Evolutionary conservation across 352 stramenopile species (phyloP).

Genomic region (Globisporangium heterothallicum): DNA sequence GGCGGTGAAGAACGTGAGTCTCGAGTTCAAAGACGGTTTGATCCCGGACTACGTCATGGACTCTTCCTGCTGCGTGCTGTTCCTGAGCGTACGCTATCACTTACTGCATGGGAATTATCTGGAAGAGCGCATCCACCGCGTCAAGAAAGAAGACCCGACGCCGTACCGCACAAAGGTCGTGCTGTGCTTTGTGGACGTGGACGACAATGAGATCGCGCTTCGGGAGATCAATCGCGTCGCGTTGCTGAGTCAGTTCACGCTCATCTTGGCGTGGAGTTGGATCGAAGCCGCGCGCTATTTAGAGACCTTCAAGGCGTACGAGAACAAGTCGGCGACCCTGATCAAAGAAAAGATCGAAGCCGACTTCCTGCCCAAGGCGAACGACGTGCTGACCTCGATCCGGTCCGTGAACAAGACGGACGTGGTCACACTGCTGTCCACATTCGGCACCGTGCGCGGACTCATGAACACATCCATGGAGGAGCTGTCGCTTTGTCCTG

Average conservation of each 20-base stretch:
- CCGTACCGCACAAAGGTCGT: conserved; percentile 89
- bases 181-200: conserved; percentile 93
- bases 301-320: conserved; percentile 95
- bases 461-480: conserved; percentile 90
- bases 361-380: conserved; percentile 88
- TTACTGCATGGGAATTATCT: conserved; percentile 89
- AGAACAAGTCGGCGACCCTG: conserved; percentile 91
- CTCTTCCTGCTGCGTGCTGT: conserved; percentile 86
- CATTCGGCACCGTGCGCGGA: conserved; percentile 87
- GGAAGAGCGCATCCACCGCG: conserved; percentile 85
- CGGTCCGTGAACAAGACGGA: conserved; percentile 96
- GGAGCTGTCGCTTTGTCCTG: conserved; percentile 91
- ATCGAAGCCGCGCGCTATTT: conserved; percentile 94
- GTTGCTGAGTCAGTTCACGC: conserved; percentile 88
- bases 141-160: conserved; percentile 70
- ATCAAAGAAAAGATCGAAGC: conserved; percentile 94
- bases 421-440: conserved; percentile 87
- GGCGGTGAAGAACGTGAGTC: conserved; percentile 90
- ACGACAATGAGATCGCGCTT: conserved; percentile 92
- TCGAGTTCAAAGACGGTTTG: conserved; percentile 87
- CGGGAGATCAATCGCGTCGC: conserved; percentile 91
- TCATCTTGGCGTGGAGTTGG: conserved; percentile 93
- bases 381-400: conserved; percentile 88
- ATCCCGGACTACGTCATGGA: conserved; percentile 94
- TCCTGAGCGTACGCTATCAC: conserved; percentile 88